Conservation (phyloP, 2,329 filamentous ascomycete species). For the Purpureocillium takamizusanense region DNA sequence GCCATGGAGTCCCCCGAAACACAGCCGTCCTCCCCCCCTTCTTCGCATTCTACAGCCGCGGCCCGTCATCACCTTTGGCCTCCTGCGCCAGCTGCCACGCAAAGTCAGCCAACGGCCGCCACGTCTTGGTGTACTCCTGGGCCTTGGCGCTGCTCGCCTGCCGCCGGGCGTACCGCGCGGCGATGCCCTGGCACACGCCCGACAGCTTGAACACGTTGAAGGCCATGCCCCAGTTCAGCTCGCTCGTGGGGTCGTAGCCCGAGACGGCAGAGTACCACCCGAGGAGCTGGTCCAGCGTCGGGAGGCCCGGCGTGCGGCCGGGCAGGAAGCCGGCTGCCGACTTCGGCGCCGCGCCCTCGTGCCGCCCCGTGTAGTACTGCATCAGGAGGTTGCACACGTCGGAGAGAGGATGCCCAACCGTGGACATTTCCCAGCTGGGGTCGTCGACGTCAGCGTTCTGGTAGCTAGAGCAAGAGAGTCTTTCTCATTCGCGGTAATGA, state of each 20-base stretch:
- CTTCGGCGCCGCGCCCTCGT: constrained; percentile 11
- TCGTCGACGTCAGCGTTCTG: neutral
- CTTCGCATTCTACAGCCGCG: constrained; percentile 21
- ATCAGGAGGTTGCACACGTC: constrained; percentile 72
- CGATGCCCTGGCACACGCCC: constrained; percentile 77
- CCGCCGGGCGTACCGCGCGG: constrained; percentile 71
- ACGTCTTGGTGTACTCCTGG: constrained; percentile 58
- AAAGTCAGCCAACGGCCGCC: constrained; percentile 64
- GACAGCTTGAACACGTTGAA: constrained; percentile 54
- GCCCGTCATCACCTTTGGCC: constrained; percentile 15
- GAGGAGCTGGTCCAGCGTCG: constrained; percentile 29
- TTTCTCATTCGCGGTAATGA: too few relatives aligned
- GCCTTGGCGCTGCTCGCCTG: constrained; percentile 88
- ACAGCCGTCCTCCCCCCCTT: too few relatives aligned
- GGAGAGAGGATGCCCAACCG: constrained; percentile 88
- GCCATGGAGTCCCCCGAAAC: too few relatives aligned
- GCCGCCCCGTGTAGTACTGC: constrained; percentile 27
- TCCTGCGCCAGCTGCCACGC: constrained; percentile 65
- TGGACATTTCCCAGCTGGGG: constrained; percentile 91
- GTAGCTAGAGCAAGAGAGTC: neutral
- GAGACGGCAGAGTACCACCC: constrained; percentile 38
- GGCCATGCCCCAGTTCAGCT: constrained; percentile 52
- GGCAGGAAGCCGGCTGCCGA: constrained; percentile 47
- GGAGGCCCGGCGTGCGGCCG: constrained; percentile 55
- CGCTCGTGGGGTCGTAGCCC: constrained; percentile 59